A percentile compares a stretch with the other conserved stretches of the same genome.
phyloP scores from a whole-genome alignment of 2,329 filamentous ascomycete genomes.

The Monosporascus sp. region DNA sequence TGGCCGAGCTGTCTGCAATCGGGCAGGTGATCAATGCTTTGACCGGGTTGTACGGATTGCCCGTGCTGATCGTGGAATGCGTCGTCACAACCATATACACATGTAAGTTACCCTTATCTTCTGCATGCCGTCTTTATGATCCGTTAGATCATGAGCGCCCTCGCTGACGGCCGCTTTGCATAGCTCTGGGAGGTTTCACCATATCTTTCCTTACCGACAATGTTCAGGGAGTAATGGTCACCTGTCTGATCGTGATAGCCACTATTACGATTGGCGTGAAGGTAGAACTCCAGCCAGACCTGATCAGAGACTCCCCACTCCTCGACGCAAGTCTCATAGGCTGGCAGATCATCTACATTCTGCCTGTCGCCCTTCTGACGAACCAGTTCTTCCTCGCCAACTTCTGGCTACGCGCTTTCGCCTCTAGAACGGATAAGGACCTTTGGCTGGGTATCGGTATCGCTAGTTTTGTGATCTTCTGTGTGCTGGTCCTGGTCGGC shows the following conservation, averaged over 20 bases:
- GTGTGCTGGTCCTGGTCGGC: constrained; percentile 69
- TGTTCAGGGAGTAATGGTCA: constrained; percentile 73
- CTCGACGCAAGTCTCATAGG: constrained; percentile 67
- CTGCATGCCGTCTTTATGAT: not conserved
- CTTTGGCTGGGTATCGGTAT: constrained; percentile 69
- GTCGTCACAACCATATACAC: constrained; percentile 78
- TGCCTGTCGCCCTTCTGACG: constrained; percentile 73
- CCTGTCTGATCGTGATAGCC: constrained; percentile 68
- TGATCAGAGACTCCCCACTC: constrained; percentile 64
- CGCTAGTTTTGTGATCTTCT: constrained; percentile 58
- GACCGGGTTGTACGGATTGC: constrained; percentile 69
- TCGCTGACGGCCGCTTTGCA: constrained; percentile 4
- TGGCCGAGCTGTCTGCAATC: constrained; percentile 74
- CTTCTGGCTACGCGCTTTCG: constrained; percentile 81
- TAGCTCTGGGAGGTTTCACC: constrained; percentile 74
- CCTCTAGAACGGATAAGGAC: constrained; percentile 72
- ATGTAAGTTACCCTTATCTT: constrained; percentile 41
- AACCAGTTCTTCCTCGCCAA: constrained; percentile 84
- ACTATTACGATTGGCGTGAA: constrained; percentile 73
- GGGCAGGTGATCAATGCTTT: constrained; percentile 72
- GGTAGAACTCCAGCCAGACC: constrained; percentile 63
- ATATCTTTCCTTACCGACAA: constrained; percentile 83
- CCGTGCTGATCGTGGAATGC: constrained; percentile 73
- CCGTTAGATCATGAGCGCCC: not conserved
- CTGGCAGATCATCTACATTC: constrained; percentile 82